phyloP scores from a whole-genome alignment of 352 stramenopile species.

The Phytophthora pseudosyringae region DNA sequence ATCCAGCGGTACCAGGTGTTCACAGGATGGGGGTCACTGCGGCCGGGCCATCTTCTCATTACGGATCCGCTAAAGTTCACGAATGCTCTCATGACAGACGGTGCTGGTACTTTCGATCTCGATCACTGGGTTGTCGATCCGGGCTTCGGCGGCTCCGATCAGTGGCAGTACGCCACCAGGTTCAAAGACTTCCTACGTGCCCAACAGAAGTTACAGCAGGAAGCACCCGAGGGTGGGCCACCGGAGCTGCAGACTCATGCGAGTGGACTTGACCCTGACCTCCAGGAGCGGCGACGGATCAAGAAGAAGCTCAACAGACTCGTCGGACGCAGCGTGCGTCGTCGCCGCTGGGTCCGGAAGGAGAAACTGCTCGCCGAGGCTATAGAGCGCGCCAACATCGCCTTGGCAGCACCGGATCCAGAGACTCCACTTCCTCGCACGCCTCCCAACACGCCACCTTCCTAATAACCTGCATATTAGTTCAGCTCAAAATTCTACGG shows the following conservation, averaged over 20 bases:
- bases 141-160: constrained; percentile 66
- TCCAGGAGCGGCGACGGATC: constrained; percentile 67
- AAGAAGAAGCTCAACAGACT: constrained; percentile 88
- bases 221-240: constrained; percentile 17
- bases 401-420: constrained; percentile 29
- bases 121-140: constrained; percentile 85
- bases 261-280: constrained; percentile 32
- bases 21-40: constrained; percentile 76
- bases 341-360: constrained; percentile 80
- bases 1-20: constrained; percentile 90
- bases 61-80: constrained; percentile 80
- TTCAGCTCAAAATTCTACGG: constrained; percentile 23
- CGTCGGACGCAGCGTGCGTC: constrained; percentile 78
- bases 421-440: constrained; percentile 8
- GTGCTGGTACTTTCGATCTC: constrained; percentile 61
- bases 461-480: constrained; percentile 38
- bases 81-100: constrained; percentile 78
- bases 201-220: constrained; percentile 52
- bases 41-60: constrained; percentile 80
- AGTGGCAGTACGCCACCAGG: constrained; percentile 88
- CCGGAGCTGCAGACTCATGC: constrained; percentile 28
- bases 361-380: constrained; percentile 68
- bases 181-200: constrained; percentile 86
- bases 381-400: constrained; percentile 39
- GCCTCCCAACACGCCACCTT: constrained; percentile 9